phyloP scores from a whole-genome alignment of 495 filamentous ascomycete species.

The Clohesyomyces aquaticus region DNA sequence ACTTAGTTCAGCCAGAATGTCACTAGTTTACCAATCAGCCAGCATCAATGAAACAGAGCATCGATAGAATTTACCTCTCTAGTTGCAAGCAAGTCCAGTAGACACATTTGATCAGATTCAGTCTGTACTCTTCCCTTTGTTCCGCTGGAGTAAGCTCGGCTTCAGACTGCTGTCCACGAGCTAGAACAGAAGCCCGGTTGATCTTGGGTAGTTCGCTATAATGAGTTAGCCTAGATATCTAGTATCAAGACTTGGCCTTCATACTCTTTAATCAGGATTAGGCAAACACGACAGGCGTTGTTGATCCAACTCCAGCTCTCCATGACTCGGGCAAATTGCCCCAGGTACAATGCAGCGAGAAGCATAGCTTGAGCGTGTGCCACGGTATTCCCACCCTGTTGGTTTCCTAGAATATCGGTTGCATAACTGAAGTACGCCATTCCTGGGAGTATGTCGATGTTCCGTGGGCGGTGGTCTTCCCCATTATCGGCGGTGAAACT shows the following conservation, averaged over 20 bases:
- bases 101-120: constrained; percentile 69
- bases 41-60: background rate
- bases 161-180: constrained; percentile 4
- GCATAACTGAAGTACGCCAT: constrained; percentile 86
- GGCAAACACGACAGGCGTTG: constrained; percentile 73
- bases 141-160: background rate
- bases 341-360: constrained; percentile 84
- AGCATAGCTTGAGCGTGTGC: constrained; percentile 83
- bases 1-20: constrained; percentile 88
- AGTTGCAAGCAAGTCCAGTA: constrained; percentile 95
- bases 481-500: constrained; percentile 29
- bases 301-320: constrained; percentile 90
- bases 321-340: constrained; percentile 82
- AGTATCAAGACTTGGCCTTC: background rate
- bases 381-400: constrained; percentile 75
- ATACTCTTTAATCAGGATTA: constrained; percentile 78
- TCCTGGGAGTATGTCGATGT: constrained; percentile 87
- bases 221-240: background rate
- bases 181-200: constrained; percentile 1
- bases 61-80: constrained; percentile 69
- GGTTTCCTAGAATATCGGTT: constrained; percentile 80
- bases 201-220: constrained; percentile 23
- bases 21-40: constrained; percentile 55
- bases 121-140: constrained; percentile 19
- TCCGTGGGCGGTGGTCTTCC: constrained; percentile 48